phyloP scores from a whole-genome alignment of 1,284 basidiomycete species.

The Ceratorhiza oryzae-sativae region DNA sequence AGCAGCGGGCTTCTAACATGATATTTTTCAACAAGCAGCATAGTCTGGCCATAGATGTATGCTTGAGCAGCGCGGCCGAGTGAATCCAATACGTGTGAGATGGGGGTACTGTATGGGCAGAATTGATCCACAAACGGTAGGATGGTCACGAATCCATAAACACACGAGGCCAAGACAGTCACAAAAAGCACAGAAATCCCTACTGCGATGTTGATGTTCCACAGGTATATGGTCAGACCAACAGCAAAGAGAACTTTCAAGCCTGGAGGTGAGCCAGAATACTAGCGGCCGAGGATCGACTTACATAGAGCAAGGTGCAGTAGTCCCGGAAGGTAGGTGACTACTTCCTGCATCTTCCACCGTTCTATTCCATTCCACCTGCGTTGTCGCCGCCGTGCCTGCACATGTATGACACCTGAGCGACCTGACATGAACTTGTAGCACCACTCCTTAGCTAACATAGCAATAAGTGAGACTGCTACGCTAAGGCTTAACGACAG shows the following conservation, averaged over 20 bases:
- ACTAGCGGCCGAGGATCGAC: neutral
- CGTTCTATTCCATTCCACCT: slow-evolving; percentile 2
- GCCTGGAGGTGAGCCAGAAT: no score
- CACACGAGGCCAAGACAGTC: neutral
- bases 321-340: slow-evolving; percentile 8
- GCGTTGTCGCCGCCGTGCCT: slow-evolving; percentile 3
- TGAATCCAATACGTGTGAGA: no score
- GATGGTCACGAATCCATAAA: neutral
- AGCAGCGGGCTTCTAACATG: no score
- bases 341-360: slow-evolving; percentile 8
- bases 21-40: neutral
- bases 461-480: slow-evolving; percentile 3
- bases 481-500: slow-evolving; percentile 15
- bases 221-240: slow-evolving; percentile 10
- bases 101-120: slow-evolving; percentile 22
- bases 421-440: slow-evolving; percentile 14
- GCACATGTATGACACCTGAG: neutral
- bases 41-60: neutral
- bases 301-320: slow-evolving; percentile 11
- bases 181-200: neutral
- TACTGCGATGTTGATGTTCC: neutral
- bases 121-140: neutral
- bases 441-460: slow-evolving; percentile 33
- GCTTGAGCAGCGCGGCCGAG: no score
- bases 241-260: slow-evolving; percentile 14